These are phyloP conservation scores for Crinitomyces ghanaensis DNA, from an alignment of 805 yeast species.

Conservation along the genomic window DNA sequence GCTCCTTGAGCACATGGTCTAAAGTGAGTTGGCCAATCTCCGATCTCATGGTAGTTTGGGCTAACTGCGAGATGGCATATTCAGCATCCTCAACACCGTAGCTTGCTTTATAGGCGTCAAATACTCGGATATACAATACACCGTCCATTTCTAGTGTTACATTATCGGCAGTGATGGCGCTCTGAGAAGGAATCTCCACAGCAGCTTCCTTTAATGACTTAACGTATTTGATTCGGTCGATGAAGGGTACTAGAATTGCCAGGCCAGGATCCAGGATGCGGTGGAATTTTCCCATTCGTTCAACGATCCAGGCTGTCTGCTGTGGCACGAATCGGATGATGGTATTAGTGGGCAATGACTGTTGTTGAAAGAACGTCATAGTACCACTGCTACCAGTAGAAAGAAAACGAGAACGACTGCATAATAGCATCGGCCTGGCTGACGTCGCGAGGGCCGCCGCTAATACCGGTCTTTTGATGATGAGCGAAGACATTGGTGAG, in stretches of 20 bases:
- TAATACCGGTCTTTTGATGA: too few species aligned
- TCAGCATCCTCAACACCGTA: slow-evolving; percentile 84
- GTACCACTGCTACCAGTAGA: slow-evolving; percentile 6
- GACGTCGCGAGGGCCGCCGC: too few species aligned
- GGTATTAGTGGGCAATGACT: slow-evolving; percentile 63
- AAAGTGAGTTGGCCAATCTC: slow-evolving; percentile 77
- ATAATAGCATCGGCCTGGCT: too few species aligned
- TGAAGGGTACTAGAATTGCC: slow-evolving; percentile 57
- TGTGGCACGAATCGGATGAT: slow-evolving; percentile 73
- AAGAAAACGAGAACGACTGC: too few species aligned
- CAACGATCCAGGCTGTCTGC: slow-evolving; percentile 85
- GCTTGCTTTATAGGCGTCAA: slow-evolving; percentile 74
- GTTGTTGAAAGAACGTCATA: slow-evolving; percentile 50
- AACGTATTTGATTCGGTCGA: slow-evolving; percentile 71
- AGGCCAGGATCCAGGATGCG: slow-evolving; percentile 62
- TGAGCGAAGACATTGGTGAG: too few species aligned
- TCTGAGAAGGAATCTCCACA: slow-evolving; percentile 73
- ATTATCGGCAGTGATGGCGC: slow-evolving; percentile 77
- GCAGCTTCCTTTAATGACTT: slow-evolving; percentile 76
- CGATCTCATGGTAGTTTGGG: slow-evolving; percentile 84
- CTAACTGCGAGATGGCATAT: slow-evolving; percentile 74
- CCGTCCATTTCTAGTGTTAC: slow-evolving; percentile 81
- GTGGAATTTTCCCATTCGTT: slow-evolving; percentile 79
- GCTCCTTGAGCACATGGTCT: slow-evolving; percentile 66
- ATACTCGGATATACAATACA: slow-evolving; percentile 62